Conservation (phyloP, 208 protist species). For the Acanthamoeba sp. region DNA sequence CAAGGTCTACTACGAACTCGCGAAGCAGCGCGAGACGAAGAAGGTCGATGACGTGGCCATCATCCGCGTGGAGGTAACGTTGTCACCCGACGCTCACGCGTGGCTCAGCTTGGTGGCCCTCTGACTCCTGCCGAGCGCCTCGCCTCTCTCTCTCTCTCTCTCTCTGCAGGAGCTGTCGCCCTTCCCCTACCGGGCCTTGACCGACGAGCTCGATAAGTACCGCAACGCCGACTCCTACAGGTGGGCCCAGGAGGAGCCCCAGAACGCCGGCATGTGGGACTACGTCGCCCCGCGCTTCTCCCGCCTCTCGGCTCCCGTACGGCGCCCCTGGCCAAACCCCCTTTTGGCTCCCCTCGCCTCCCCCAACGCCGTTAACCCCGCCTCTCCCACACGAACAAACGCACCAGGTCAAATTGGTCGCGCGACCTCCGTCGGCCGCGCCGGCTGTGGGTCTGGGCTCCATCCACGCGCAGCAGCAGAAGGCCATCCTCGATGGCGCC, state of each 20-base stretch:
- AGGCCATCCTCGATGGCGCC: background rate
- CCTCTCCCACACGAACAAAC: background rate
- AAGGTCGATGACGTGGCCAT: slow-evolving; percentile 68
- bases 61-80: slow-evolving; percentile 70
- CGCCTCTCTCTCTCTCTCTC: no score
- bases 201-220: slow-evolving; percentile 73
- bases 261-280: slow-evolving; percentile 82
- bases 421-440: background rate
- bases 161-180: slow-evolving; percentile 74
- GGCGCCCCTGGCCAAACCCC: background rate
- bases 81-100: background rate
- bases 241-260: slow-evolving; percentile 83
- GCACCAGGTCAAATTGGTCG: background rate
- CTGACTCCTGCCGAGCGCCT: no score
- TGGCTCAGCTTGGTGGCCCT: background rate
- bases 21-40: slow-evolving; percentile 78
- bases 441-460: slow-evolving; percentile 18
- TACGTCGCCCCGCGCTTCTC: slow-evolving; percentile 83
- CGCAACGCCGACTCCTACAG: slow-evolving; percentile 77
- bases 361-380: background rate
- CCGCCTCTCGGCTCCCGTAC: slow-evolving; percentile 28
- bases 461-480: slow-evolving; percentile 48
- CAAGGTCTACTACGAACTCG: slow-evolving; percentile 85
- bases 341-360: background rate
- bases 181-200: slow-evolving; percentile 80